These are phyloP conservation scores for Buddleja alternifolia DNA, from an alignment of 257 asterid genomes.

Conservation along the genomic window DNA sequence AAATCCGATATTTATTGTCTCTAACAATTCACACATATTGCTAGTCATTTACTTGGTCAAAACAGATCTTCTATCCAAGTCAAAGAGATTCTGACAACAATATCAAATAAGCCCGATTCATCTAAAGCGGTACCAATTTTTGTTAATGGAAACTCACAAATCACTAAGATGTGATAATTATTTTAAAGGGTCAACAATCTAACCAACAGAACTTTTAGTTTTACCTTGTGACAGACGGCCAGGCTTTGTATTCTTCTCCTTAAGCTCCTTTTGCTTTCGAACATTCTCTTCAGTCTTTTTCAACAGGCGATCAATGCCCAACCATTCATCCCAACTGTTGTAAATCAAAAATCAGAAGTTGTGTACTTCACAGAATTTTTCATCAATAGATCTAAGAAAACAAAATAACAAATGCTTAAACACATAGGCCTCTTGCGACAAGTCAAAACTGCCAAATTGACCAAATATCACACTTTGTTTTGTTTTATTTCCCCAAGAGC, in stretches of 20 bases:
- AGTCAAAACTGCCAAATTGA: constrained; percentile 6
- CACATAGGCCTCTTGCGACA: not conserved
- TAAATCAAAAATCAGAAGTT: constrained; percentile 24
- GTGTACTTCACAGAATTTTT: constrained; percentile 3
- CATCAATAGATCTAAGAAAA: constrained; percentile 6
- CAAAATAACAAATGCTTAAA: constrained; percentile 14
- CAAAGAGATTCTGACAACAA: not conserved
- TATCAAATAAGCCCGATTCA: not conserved
- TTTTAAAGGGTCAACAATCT: constrained; percentile 20
- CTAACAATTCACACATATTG: constrained; percentile 17
- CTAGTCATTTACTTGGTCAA: not conserved
- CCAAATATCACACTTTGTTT: constrained; percentile 10
- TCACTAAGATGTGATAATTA: not conserved
- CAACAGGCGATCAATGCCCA: constrained; percentile 52
- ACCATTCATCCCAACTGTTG: constrained; percentile 93
- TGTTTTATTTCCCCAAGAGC: not conserved
- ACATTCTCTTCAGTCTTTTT: constrained; percentile 64
- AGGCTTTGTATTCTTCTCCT: constrained; percentile 40
- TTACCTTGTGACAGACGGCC: constrained; percentile 50
- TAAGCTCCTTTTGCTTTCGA: constrained; percentile 52
- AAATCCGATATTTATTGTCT: not conserved
- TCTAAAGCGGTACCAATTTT: not conserved
- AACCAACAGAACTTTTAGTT: constrained; percentile 53
- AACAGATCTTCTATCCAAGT: not conserved
- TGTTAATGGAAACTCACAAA: not conserved